Base-by-base conservation (phyloP, 2,329 filamentous ascomycete genomes). In the Coniochaeta prunicola region DNA sequence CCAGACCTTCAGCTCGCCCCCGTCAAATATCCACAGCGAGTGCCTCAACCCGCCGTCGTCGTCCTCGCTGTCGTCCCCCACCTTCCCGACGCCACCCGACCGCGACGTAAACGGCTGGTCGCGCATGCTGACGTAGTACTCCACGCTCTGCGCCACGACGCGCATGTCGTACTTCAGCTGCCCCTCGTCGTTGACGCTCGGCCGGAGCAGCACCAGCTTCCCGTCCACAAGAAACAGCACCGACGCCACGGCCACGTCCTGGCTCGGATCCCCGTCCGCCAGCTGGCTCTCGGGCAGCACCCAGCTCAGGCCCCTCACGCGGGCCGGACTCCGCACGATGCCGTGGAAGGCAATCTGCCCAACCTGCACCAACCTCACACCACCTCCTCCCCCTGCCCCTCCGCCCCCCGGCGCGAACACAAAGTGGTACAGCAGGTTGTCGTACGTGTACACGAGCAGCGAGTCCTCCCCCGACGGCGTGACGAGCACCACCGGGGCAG, bases 81-180 rank as follows among this genome's bases (percentile, higher is more conserved):
- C 45, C 45, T 30, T 50, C n/a, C 24, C 45, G 13, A 17, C 13
- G 5, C 42, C 42, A 13, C n/a, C 10, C 7, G 10, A 8, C 12
- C 30, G 12, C 24, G 13, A 3, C 24, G 77, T 71, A 38, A 76
- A 73, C 7, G 85, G 85, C 67, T 96, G 90, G 68, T 99, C 94
- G 63, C 92, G 87, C 85, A 96, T 96, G 66, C 94, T 85, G 58
- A 88, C 88, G 70, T 96, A 97, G 67, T 94, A 97, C 71, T 99
- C 94, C 42, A 97, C 92, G 67, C 96, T 96, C 67, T 97, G 91
- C 13, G 92, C 92, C 69, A 99, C 89, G 60, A 97, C 89, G 10
- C 92, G 89, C 94, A 99, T 99, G 69, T 97, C 93, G 69, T 99
- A 99, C 76, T 97, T 97, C 57, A 97, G 80, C 65, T 92, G 89